These are phyloP conservation scores for Marchantia polymorpha DNA, from an alignment of 225 moss, liverwort and hornwort genomes.

Conservation along the genomic window DNA sequence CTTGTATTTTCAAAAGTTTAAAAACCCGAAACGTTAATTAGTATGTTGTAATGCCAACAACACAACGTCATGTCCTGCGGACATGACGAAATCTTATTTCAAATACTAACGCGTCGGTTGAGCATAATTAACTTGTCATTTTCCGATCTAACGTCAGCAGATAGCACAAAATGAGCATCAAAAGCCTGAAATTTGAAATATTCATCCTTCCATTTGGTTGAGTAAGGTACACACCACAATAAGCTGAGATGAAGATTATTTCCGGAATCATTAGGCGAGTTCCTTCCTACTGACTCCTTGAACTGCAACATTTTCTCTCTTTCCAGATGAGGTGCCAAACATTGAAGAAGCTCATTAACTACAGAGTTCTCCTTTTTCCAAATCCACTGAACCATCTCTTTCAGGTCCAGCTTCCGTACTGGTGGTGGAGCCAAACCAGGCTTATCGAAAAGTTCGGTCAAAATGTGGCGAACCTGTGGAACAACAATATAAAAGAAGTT, in stretches of 20 bases:
- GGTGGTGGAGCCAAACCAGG: conserved; percentile 81
- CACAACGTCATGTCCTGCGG: too few species aligned
- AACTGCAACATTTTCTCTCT: conserved; percentile 59
- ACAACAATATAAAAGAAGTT: not conserved
- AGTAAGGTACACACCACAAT: conserved; percentile 53
- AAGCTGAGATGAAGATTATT: conserved; percentile 60
- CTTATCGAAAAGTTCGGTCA: conserved; percentile 59
- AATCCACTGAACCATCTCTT: conserved; percentile 80
- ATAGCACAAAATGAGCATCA: too few species aligned
- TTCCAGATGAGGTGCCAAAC: conserved; percentile 71
- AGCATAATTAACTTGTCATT: too few species aligned
- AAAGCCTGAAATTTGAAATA: too few species aligned
- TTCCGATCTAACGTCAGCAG: too few species aligned
- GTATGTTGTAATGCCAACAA: too few species aligned
- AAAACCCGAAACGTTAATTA: not conserved
- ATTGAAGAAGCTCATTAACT: conserved; percentile 80
- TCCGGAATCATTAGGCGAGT: conserved; percentile 61
- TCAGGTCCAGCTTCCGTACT: conserved; percentile 70
- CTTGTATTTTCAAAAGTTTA: conserved; percentile 41
- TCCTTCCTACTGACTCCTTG: conserved; percentile 62
- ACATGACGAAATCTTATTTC: too few species aligned
- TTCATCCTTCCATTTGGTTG: not conserved
- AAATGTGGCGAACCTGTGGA: conserved; percentile 74
- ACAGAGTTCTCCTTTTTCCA: conserved; percentile 90
- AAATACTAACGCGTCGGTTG: too few species aligned